These are phyloP conservation scores for Talaromyces borbonicus DNA, from an alignment of 495 filamentous ascomycete genomes.

Conservation along the genomic window DNA sequence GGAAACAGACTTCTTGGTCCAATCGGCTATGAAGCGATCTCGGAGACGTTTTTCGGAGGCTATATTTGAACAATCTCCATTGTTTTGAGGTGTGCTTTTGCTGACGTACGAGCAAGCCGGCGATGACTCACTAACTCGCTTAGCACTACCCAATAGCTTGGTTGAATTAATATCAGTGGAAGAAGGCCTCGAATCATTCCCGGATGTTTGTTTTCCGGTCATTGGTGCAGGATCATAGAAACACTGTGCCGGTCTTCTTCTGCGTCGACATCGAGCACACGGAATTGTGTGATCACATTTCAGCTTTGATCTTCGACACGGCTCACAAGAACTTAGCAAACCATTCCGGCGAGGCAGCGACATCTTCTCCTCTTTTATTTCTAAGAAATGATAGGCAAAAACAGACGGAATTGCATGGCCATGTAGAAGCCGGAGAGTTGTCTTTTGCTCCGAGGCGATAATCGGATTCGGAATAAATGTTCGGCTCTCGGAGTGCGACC, in stretches of 20 bases:
- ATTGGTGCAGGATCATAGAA: slow-evolving; percentile 9
- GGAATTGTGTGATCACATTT: slow-evolving; percentile 31
- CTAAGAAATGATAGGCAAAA: neutral
- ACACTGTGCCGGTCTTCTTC: slow-evolving; percentile 1
- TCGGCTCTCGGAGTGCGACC: slow-evolving; percentile 4
- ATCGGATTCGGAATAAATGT: neutral
- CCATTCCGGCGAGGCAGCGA: slow-evolving; percentile 30
- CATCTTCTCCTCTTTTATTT: neutral
- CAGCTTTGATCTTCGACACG: slow-evolving; percentile 43
- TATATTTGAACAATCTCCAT: neutral
- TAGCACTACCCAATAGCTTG: neutral
- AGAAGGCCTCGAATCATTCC: neutral
- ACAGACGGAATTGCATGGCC: too few relatives aligned
- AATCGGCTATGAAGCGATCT: slow-evolving; percentile 2
- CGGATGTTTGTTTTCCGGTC: slow-evolving; percentile 14
- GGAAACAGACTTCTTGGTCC: neutral
- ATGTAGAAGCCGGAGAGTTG: too few relatives aligned
- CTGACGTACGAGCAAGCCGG: neutral
- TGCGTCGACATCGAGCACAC: slow-evolving; percentile 4
- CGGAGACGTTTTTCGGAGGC: neutral
- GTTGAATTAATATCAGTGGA: neutral
- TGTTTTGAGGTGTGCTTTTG: neutral
- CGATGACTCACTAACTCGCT: neutral
- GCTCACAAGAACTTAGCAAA: slow-evolving; percentile 40
- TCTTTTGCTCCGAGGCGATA: neutral